Conservation (phyloP, 441 rosid genomes). For the Gossypium lobatum region DNA sequence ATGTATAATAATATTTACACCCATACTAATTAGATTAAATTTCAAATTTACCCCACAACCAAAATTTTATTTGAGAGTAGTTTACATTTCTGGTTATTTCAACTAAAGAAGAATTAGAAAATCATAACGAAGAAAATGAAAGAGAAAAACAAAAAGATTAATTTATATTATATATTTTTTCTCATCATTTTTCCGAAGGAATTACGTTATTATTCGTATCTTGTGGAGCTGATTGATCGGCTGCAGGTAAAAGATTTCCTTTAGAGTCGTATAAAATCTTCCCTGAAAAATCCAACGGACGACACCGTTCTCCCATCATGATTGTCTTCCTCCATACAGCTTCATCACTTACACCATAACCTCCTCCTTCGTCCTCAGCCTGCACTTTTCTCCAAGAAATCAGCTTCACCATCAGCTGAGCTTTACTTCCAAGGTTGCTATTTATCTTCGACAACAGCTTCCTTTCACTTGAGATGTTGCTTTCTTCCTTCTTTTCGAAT, state of each 20-base stretch:
- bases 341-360: slow-evolving; percentile 15
- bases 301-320: slow-evolving; percentile 51
- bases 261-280: slow-evolving; percentile 40
- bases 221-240: not conserved
- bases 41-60: too few species aligned
- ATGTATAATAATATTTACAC: too few species aligned
- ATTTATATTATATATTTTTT: too few species aligned
- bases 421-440: slow-evolving; percentile 34
- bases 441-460: slow-evolving; percentile 32
- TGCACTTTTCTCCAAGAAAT: slow-evolving; percentile 40
- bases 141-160: too few species aligned
- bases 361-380: slow-evolving; percentile 11
- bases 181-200: not conserved
- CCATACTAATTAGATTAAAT: too few species aligned
- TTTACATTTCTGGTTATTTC: too few species aligned
- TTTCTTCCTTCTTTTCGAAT: not conserved
- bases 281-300: slow-evolving; percentile 50
- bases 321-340: slow-evolving; percentile 52
- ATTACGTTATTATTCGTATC: not conserved
- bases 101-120: too few species aligned
- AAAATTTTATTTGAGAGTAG: too few species aligned
- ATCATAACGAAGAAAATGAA: too few species aligned
- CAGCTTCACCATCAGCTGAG: slow-evolving; percentile 41
- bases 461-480: slow-evolving; percentile 11
- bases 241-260: slow-evolving; percentile 33